Percentiles rank a stretch among this genome's conserved stretches.
Evolutionary conservation across 75 land plant species (phyloP).

Genomic region (Adiantum capillusveneris): DNA sequence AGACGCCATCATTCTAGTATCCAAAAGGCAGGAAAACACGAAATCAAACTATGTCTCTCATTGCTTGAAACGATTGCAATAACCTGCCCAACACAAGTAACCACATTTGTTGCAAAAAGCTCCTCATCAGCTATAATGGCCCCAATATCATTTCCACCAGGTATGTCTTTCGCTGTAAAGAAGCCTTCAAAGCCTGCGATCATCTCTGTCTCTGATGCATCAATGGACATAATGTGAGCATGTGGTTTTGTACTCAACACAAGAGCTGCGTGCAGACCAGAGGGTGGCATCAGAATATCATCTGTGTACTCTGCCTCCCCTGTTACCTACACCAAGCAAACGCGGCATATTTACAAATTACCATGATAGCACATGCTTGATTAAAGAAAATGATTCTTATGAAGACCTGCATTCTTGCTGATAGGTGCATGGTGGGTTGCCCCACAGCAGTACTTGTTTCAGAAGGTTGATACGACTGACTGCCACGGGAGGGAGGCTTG

Average conservation of each 20-base stretch:
- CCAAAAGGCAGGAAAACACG: not conserved
- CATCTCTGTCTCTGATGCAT: slow-evolving; percentile 53
- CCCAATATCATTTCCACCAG: slow-evolving; percentile 72
- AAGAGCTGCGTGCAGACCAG: slow-evolving; percentile 77
- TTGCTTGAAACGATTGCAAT: too few relatives aligned
- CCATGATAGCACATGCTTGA: not conserved
- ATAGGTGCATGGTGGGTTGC: slow-evolving; percentile 67
- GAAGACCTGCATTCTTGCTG: slow-evolving; percentile 76
- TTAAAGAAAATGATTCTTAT: not conserved
- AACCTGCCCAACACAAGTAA: slow-evolving; percentile 98
- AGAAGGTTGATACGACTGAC: slow-evolving; percentile 57
- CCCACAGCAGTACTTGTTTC: slow-evolving; percentile 79
- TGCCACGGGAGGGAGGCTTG: slow-evolving; percentile 44
- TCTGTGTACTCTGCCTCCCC: slow-evolving; percentile 97
- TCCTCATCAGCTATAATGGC: slow-evolving; percentile 73
- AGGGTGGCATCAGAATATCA: slow-evolving; percentile 61
- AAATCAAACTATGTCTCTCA: not conserved
- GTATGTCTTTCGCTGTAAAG: slow-evolving; percentile 69
- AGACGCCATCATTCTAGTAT: too few relatives aligned
- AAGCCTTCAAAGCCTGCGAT: slow-evolving; percentile 80
- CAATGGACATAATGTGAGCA: slow-evolving; percentile 71
- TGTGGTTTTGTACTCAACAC: slow-evolving; percentile 82
- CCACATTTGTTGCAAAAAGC: slow-evolving; percentile 75
- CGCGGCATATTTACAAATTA: not conserved
- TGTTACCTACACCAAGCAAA: slow-evolving; percentile 51